Percentiles rank a stretch among this genome's conserved stretches.
Conservation (phyloP, 352 stramenopile species). For the Globisporangium viniferum region DNA sequence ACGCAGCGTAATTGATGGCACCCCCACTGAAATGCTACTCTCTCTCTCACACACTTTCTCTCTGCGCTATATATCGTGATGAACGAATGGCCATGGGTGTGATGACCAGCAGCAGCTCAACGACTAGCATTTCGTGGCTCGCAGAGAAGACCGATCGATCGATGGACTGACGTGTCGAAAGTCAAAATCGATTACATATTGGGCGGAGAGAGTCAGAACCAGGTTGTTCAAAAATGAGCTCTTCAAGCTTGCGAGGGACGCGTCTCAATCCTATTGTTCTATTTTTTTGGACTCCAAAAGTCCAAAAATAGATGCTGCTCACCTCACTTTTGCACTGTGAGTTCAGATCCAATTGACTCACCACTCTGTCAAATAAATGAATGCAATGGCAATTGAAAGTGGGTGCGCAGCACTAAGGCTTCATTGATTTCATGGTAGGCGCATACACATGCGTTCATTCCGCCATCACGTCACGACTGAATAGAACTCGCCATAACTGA, state of each 20-base stretch:
- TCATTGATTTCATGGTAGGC: too few relatives aligned
- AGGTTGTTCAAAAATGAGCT: background rate
- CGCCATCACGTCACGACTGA: too few relatives aligned
- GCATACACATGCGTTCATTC: too few relatives aligned
- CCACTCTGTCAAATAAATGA: too few relatives aligned
- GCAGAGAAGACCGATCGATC: too few relatives aligned
- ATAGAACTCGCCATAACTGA: background rate
- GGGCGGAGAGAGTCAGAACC: background rate
- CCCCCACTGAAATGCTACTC: background rate
- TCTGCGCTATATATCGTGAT: background rate
- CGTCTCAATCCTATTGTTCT: background rate
- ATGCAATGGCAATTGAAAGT: too few relatives aligned
- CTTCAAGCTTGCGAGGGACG: background rate
- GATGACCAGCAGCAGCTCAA: background rate
- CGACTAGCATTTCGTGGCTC: background rate
- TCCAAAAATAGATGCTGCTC: background rate
- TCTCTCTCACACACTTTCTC: background rate
- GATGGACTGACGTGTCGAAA: background rate
- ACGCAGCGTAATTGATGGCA: background rate
- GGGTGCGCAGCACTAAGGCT: too few relatives aligned
- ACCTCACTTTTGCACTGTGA: background rate
- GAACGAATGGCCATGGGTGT: background rate
- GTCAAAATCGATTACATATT: background rate
- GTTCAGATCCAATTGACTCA: background rate
- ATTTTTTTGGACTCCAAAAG: background rate